Base-by-base conservation (phyloP, 2,329 filamentous ascomycete genomes). In the Fusarium domesticum region DNA sequence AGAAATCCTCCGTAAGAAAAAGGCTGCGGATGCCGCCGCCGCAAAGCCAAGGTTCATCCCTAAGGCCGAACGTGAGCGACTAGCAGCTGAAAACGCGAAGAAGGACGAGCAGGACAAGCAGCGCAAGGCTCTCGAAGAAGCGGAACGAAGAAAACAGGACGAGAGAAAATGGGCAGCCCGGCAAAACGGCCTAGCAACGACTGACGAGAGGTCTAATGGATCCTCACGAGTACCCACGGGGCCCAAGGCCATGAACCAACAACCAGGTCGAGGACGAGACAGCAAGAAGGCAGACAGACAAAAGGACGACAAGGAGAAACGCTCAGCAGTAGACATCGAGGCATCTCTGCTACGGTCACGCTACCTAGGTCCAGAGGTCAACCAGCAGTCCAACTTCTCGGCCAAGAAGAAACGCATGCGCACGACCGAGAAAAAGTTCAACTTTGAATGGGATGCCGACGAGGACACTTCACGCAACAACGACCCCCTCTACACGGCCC, bases 351-450 rank as follows among this genome's bases (percentile, higher is more conserved):
- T 89, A 49, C 79, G 87, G 47, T 83, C 89, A 56, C 78, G 89
- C 50, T 98, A 98, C 63, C 91, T 97, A 78, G 93, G 93, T 3
- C 86, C 89, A 1, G 89, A 96, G 53, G 82, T 87, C 40, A 95
- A 93, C 54, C 81, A 85, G 52, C 78, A 76, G 44, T 91, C 87
- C 5, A 95, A 80, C 30, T 96, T 97, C 63, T 95, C 90, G 0
- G 91, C 91, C 1, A 89, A 93, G 72, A 98, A 97, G 78, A 97
- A 97, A 74, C 81, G 92, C 44, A 87, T 88, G 71, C 80, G 92
- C 50, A 95, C 90, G 2, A 93, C 89, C 1, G 92, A 96, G 62
- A 89, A 91, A 69, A 97, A 98, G 66, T 98, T 98, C 74, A 98
- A 96, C 61, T 98, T 98, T 60, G 93, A 95, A 59, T 98, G 93